A percentile compares a stretch with the other conserved stretches of the same genome.
Evolutionary conservation across 768 basidiomycete species (phyloP).

Genomic region (Panaeolus papilionaceus): DNA sequence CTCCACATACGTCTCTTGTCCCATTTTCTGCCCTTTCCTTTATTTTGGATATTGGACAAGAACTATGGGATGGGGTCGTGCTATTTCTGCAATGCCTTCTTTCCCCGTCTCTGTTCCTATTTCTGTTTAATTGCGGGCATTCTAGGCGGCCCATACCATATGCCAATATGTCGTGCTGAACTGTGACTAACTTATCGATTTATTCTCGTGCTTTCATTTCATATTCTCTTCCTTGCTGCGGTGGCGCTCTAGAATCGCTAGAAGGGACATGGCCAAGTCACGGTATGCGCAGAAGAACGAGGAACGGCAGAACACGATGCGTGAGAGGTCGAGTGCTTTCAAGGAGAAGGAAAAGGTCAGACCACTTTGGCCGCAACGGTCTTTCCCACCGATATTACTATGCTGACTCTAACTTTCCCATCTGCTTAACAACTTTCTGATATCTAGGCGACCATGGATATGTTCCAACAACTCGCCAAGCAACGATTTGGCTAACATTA

Average conservation of each 20-base stretch:
- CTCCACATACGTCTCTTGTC: conserved; percentile 15
- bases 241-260: conserved; percentile 60
- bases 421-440: conserved; percentile 14
- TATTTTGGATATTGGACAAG: not conserved
- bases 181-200: not conserved
- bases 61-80: conserved; percentile 10
- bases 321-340: conserved; percentile 67
- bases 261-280: conserved; percentile 67
- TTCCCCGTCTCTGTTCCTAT: conserved; percentile 12
- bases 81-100: conserved; percentile 15
- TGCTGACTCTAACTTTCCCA: not conserved
- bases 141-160: not conserved
- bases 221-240: not conserved
- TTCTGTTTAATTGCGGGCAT: conserved; percentile 1
- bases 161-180: not conserved
- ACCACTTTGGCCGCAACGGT: not conserved
- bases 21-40: not conserved
- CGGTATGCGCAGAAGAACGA: conserved; percentile 66
- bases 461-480: conserved; percentile 94
- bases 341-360: conserved; percentile 77
- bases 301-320: conserved; percentile 54
- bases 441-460: conserved; percentile 85
- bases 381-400: conserved; percentile 14
- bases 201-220: conserved; percentile 8
- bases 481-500: conserved; percentile 73